Evolutionary conservation across 305 asterid species (phyloP), one percentile per base, ranked within the genome.

Genomic region (Fraxinus velutina): DNA sequence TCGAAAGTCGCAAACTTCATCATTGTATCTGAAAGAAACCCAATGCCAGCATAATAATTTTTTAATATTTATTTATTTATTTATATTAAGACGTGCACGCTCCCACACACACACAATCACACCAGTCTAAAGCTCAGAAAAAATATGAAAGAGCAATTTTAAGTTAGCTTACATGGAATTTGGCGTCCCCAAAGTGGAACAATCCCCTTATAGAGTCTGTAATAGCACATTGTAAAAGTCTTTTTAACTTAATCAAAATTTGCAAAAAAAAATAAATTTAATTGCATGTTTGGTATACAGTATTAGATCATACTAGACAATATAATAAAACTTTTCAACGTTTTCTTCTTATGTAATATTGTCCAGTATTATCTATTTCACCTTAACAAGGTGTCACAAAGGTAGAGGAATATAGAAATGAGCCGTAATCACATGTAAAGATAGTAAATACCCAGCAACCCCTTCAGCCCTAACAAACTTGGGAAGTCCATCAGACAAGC

Each of bases 121-220:
- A 6, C 66, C 13, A 42, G 8, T 33, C 3, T 22, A 50, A 57
- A 39, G 66, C 13, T 19, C 13, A 9, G 13, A 47, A 44, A 13
- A 8, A 42, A 64, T 52, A 3, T 12, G 24, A 24, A 68, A 22
- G n/a, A 22, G 6, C 7, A 21, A 30, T 27, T 1, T 76, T 22
- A 1, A 6, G 42, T 32, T 19, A 24, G 34, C 90, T 89, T 90
- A 95, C 99, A 95, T 87, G 99, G 99, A 90, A 95, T 95, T 77
- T 95, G 98, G 39, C 99, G 90, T 78, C 98, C 99, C 99, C 98
- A 93, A 1, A 95, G 97, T 32, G 99, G 98, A 86, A 86, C 93
- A 44, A 95, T 83, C 83, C 99, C 98, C 86, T 91, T 93, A 85
- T 90, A 93, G 42, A 93, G 95, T 90, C 98, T 92, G 92, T 55